Evolutionary conservation across 495 filamentous ascomycete species (phyloP).

Genomic region (Aspergillus ellipticus): DNA sequence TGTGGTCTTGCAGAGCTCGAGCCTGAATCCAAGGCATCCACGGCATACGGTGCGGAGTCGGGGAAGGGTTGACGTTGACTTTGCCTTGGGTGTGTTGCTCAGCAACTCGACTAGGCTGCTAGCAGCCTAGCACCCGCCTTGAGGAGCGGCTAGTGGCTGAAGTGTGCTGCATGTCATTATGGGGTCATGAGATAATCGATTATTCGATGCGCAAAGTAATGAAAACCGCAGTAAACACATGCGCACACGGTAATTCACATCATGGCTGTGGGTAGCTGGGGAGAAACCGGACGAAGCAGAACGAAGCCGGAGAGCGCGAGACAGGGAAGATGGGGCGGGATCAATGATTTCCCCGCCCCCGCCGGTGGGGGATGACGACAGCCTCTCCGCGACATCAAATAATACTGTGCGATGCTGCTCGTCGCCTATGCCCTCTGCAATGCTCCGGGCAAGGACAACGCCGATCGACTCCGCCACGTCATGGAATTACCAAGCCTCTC

Average conservation of each 20-base stretch:
- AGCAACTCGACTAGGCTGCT: not conserved
- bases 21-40: not conserved
- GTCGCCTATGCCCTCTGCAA: not conserved
- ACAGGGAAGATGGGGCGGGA: not conserved
- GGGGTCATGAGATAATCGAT: not conserved
- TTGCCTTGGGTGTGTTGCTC: not conserved
- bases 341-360: not conserved
- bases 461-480: not conserved
- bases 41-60: constrained; percentile 5
- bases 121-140: not conserved
- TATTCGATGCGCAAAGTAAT: not conserved
- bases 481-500: not conserved
- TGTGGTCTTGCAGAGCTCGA: not conserved
- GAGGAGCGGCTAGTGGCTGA: not conserved
- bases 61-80: not conserved
- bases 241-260: not conserved
- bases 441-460: not conserved
- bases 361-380: not conserved
- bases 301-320: too few relatives aligned
- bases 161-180: not conserved
- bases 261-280: not conserved
- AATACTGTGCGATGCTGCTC: not conserved
- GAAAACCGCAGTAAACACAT: not conserved
- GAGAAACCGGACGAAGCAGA: not conserved
- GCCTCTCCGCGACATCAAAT: too few relatives aligned